Base-by-base conservation (phyloP, 1,284 basidiomycete species). In the Cryptococcus sp. region DNA sequence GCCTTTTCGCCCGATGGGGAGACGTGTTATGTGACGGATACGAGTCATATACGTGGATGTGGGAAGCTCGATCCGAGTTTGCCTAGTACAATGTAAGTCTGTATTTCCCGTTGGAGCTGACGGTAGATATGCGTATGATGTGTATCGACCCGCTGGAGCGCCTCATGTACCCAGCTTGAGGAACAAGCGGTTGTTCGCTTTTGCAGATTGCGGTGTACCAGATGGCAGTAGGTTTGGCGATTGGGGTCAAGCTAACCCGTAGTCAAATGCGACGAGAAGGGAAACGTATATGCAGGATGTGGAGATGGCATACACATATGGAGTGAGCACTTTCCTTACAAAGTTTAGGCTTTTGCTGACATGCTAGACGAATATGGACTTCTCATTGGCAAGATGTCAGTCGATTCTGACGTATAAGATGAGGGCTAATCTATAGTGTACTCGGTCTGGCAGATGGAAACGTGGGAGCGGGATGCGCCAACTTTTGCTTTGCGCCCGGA, bases 131-230 rank as follows among this genome's bases (percentile, higher is more conserved):
- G 62, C 52, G 12, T 63, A 59, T 47, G 60, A 68, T 33, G 58
- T 68, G 14, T 45, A 59, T 6, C 45, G 57, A 26, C 54, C 50
- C 4, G 43, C 23, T 2, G 31, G 41, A 18, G 40, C 49, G 9
- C 50, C 48, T 25, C 54, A 42, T 7, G 52, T 42, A 11, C 58
- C 59, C 3, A 48, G 49, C n/a, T 40, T 68, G 16, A 26, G 36
- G 5, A 63, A 63, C n/a, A 24, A 53, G 14, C 35, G 63, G 19
- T 25, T 65, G 7, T 70, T 70, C 33, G 66, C 68, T 2, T 68
- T 58, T 44, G 50, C 51, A 10, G 65, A 69, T 43, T 48, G 43
- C n/a, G 58, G 60, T 12, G 51, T 60, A 12, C 60, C 62, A 0
- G 60, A 62, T 44, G 62, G 60, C 14, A 60, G 59, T 62, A 32